Percentiles rank a stretch among this genome's conserved stretches.
Evolutionary conservation across 225 moss, liverwort and hornwort species (phyloP).

Genomic region (Anthoceros angustus): DNA sequence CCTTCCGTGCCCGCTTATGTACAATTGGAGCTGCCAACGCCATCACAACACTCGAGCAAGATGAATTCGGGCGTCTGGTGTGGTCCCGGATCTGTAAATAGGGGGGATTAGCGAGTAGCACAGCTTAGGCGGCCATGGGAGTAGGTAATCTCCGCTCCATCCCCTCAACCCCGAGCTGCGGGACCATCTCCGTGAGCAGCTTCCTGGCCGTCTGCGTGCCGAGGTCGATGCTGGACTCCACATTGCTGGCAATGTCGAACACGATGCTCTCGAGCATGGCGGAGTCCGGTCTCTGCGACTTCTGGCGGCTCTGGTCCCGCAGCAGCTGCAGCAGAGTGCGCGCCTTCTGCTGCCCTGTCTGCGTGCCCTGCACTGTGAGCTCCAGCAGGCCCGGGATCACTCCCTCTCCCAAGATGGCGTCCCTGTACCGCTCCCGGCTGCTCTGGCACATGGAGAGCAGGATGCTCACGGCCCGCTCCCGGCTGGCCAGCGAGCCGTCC

Average conservation of each 20-base stretch:
- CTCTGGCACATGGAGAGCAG: background rate
- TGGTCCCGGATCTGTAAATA: no score
- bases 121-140: background rate
- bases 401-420: background rate
- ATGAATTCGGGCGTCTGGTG: no score
- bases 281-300: background rate
- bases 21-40: no score
- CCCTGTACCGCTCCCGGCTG: background rate
- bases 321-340: background rate
- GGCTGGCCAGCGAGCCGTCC: background rate
- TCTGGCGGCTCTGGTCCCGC: background rate
- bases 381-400: background rate
- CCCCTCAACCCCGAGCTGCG: background rate
- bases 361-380: conserved; percentile 2
- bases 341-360: conserved; percentile 1
- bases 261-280: conserved; percentile 4
- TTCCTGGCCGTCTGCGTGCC: background rate
- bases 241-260: background rate
- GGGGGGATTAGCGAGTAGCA: no score
- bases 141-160: background rate
- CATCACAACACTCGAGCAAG: no score
- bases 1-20: no score
- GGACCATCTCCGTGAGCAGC: conserved; percentile 4
- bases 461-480: background rate
- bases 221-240: background rate